Conservation (phyloP, 2,329 filamentous ascomycete genomes). For the Coleophoma cylindrospora region DNA sequence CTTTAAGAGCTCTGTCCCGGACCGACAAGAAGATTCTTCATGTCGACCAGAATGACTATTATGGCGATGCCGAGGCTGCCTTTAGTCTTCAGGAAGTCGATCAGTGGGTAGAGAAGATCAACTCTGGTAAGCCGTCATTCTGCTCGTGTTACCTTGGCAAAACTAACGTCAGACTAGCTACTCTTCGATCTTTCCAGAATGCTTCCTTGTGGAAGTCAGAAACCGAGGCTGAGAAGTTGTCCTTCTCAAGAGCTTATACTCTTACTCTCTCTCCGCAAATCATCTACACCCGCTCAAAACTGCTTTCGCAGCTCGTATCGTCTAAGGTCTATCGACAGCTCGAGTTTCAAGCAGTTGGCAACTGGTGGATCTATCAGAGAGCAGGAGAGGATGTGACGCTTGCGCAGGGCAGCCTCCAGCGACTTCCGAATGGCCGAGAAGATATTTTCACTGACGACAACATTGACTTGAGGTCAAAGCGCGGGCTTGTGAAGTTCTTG, state of each 20-base stretch:
- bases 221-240: constrained; percentile 36
- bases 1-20: constrained; percentile 78
- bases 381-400: constrained; percentile 11
- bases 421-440: constrained; percentile 84
- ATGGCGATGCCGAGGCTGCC: constrained; percentile 81
- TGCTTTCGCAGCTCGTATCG: constrained; percentile 78
- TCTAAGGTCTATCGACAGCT: constrained; percentile 85
- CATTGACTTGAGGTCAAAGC: constrained; percentile 77
- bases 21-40: constrained; percentile 90
- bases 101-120: constrained; percentile 56
- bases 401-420: constrained; percentile 42
- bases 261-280: constrained; percentile 81
- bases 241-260: constrained; percentile 70
- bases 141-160: too few relatives aligned
- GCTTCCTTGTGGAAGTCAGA: constrained; percentile 19
- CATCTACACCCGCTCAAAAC: constrained; percentile 75
- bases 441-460: constrained; percentile 79
- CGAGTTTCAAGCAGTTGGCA: constrained; percentile 89
- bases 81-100: constrained; percentile 79
- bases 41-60: constrained; percentile 81
- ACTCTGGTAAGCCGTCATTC: constrained; percentile 22
- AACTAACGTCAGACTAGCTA: constrained; percentile 16
- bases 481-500: constrained; percentile 87
- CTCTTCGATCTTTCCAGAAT: constrained; percentile 19
- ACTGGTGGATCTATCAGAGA: constrained; percentile 70